Evolutionary conservation across 768 basidiomycete genomes (phyloP).

Genomic region (Tylopilus cervinicoccineus): DNA sequence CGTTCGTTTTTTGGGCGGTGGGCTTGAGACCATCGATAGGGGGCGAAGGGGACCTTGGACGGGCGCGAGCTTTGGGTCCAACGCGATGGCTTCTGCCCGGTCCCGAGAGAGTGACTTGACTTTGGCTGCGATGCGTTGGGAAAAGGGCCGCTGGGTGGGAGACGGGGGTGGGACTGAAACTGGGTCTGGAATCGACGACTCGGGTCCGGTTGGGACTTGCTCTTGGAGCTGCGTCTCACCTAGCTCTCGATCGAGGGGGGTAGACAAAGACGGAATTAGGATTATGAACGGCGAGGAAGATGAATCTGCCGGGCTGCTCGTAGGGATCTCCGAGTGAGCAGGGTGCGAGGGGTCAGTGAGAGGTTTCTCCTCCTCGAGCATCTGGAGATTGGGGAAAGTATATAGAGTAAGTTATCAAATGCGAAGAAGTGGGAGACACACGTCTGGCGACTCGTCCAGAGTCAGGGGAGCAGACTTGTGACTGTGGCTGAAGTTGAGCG

Average conservation of each 20-base stretch:
- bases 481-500: slow-evolving; percentile 16
- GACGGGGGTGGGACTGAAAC: not conserved
- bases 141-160: slow-evolving; percentile 1
- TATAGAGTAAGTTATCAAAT: not conserved
- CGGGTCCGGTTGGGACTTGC: not conserved
- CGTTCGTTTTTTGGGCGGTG: slow-evolving; percentile 12
- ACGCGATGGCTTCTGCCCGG: slow-evolving; percentile 22
- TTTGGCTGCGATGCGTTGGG: slow-evolving; percentile 12
- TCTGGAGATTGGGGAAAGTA: slow-evolving; percentile 3
- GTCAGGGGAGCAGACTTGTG: not conserved
- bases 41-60: slow-evolving; percentile 31
- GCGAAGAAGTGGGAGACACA: slow-evolving; percentile 5
- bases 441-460: slow-evolving; percentile 5
- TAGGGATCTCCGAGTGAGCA: slow-evolving; percentile 1
- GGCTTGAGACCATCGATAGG: slow-evolving; percentile 21
- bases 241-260: slow-evolving; percentile 1
- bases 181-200: not conserved
- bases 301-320: slow-evolving; percentile 10
- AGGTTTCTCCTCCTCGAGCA: slow-evolving; percentile 16
- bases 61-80: slow-evolving; percentile 31
- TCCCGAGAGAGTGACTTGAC: slow-evolving; percentile 23
- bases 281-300: slow-evolving; percentile 13
- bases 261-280: slow-evolving; percentile 14
- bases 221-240: not conserved
- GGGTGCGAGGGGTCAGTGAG: slow-evolving; percentile 5